phyloP scores from a whole-genome alignment of 2,329 filamentous ascomycete species.

The Pseudocercospora eumusae region DNA sequence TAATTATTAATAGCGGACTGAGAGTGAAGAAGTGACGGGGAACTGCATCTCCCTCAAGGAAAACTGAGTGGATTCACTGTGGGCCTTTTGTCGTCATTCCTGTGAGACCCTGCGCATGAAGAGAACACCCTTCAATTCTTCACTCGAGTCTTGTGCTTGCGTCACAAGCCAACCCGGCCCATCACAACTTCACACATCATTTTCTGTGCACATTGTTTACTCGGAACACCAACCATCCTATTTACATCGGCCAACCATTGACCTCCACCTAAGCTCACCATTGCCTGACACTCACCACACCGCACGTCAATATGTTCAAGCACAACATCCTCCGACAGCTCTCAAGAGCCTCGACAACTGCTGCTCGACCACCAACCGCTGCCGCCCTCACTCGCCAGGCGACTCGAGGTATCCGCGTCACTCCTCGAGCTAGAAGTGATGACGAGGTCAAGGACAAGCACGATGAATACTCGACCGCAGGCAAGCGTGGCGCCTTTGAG shows the following conservation, averaged over 20 bases:
- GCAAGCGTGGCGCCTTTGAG: constrained; percentile 39
- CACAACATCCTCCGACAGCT: constrained; percentile 38
- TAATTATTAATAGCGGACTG: too few species aligned
- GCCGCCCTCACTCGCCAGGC: constrained; percentile 28
- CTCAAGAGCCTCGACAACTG: constrained; percentile 37
- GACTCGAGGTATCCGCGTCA: constrained; percentile 29
- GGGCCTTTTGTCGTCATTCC: constrained; percentile 4
- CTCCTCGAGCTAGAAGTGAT: constrained; percentile 26
- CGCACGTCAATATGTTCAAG: constrained; percentile 36
- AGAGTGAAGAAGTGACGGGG: too few species aligned
- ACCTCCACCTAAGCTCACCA: neutral
- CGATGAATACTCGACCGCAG: constrained; percentile 39
- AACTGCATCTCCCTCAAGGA: neutral
- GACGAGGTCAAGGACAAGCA: constrained; percentile 35
- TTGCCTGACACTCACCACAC: neutral
- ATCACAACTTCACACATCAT: neutral
- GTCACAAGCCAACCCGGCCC: neutral
- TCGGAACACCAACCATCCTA: neutral
- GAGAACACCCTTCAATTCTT: neutral
- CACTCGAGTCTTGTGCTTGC: neutral
- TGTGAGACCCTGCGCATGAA: neutral
- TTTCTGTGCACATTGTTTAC: neutral
- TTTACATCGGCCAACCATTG: neutral
- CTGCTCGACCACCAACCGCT: constrained; percentile 30
- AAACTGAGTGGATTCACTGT: neutral